Base-by-base conservation (phyloP, 2,329 filamentous ascomycete genomes). In the Dactylella cylindrospora region DNA sequence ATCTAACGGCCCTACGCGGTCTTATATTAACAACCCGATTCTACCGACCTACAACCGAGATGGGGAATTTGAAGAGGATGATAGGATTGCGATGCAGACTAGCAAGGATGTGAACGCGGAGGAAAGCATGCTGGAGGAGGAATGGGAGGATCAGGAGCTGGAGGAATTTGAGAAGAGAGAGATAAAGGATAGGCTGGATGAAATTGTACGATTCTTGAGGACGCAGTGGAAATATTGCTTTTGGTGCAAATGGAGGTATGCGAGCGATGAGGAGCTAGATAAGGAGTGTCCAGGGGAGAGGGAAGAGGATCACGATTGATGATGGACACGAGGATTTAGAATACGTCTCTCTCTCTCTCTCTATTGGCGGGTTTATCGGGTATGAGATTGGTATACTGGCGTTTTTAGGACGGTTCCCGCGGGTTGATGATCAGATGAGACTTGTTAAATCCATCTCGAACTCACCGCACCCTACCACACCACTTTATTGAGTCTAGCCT, bases 171-270 rank as follows among this genome's bases (percentile, higher is more conserved):
- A 90, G 69, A 80, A 79, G 1, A 75, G 91, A 36, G 80, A 83
- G 17, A 76, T 82, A 1, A 75, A 75, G 1, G 85, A 94, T 68
- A 81, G 82, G 66, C 74, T 97, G 64, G 74, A 76, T 6, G 81
- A 77, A 67, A 72, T 94, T 10, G 79, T 95, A 7, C 72, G 75
- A 13, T 84, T 87, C 72, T 72, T 98, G 49, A 80, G 93, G 29
- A 76, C 82, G 41, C 80, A 80, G 70, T 82, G 89, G 70, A 74
- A 78, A 36, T 98, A 98, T 71, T 98, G 93, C 75, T 95, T 96
- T 71, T 98, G 90, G 87, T 98, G 93, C 74, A 97, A 96, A 72
- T 86, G 80, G 73, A 77, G 77, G 46, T 98, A 96, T 71, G 80
- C 83, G 0, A 50, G 29, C 9, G 83, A 89, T 69, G 76, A 75